phyloP scores from a whole-genome alignment of 139 green algal species.

The Edaphochlamys debaryana region DNA sequence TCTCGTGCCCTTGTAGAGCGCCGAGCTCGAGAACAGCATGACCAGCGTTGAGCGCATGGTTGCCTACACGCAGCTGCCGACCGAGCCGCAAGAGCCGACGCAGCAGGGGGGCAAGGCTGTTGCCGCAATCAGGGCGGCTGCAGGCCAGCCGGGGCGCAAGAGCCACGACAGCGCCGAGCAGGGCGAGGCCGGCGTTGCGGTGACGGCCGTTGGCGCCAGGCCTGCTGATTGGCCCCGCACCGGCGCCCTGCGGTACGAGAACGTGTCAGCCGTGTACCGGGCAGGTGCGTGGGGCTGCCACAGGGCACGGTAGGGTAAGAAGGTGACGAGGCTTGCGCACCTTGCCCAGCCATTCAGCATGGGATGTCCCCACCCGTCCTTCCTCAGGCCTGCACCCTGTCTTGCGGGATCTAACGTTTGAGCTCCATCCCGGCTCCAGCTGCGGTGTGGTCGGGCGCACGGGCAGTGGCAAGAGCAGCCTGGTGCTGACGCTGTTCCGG shows the following conservation, averaged over 20 bases:
- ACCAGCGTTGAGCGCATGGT: slow-evolving; percentile 86
- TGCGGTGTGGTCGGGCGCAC: slow-evolving; percentile 84
- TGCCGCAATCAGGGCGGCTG: too few species aligned
- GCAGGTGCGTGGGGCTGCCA: not conserved
- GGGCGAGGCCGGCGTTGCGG: too few species aligned
- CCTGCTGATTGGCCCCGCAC: slow-evolving; percentile 73
- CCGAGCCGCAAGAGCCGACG: slow-evolving; percentile 65
- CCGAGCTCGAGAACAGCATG: slow-evolving; percentile 89
- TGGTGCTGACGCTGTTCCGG: slow-evolving; percentile 87
- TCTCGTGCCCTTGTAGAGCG: slow-evolving; percentile 26
- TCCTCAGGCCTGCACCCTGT: slow-evolving; percentile 71
- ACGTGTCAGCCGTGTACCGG: slow-evolving; percentile 74
- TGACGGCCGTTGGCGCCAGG: not conserved
- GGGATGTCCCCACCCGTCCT: too few species aligned
- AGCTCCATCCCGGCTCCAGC: slow-evolving; percentile 52
- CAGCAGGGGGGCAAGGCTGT: slow-evolving; percentile 35
- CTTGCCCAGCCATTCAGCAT: too few species aligned
- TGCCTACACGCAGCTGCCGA: slow-evolving; percentile 76
- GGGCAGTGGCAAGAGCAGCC: slow-evolving; percentile 80
- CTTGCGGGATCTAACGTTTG: slow-evolving; percentile 76
- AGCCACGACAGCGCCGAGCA: too few species aligned
- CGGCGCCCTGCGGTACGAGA: slow-evolving; percentile 61
- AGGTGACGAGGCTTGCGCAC: too few species aligned
- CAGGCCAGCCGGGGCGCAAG: too few species aligned
- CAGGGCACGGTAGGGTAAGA: not conserved